Base-by-base conservation (phyloP, 148 eudicot genomes). In the Limonium bicolor region DNA sequence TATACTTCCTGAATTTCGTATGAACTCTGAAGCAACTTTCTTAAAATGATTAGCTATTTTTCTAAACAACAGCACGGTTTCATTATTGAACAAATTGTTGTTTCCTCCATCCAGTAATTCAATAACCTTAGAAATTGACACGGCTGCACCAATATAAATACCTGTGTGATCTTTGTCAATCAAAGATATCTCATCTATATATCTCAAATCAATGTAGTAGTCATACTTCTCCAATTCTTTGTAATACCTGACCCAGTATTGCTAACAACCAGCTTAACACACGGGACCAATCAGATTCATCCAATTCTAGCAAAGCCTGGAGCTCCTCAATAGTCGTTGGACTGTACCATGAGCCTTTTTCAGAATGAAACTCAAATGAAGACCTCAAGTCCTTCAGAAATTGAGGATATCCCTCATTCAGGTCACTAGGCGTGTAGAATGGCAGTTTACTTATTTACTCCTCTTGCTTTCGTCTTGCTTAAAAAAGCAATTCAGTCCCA, bases 211-310 rank as follows among this genome's bases (percentile, higher is more conserved):
- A 48, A 84, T 65, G 64, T 80, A 90, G 36, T 44, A 58, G 24
- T 78, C 74, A 64, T 66, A 66, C 1, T 42, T 40, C 10, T 60
- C 60, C 4, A 62, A 17, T 49, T 90, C 97, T 70, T 80, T 90
- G 60, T 84, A 80, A 55, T 90, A 90, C 20, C 97, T 83, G 0
- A 55, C 61, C 92, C 87, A 2, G 97, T 88, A 57, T 88, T 88
- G 51, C 79, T 90, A 47, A 66, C 77, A 33, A 88, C 77, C 38
- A 88, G 22, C 42, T 74, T 88, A 3, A n/a, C n/a, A 46, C 25
- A 15, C 36, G 36, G 1, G 24, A 4, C 24, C 23, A 19, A 14
- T 20, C 27, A 1, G 40, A 36, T 2, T 19, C 43, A 39, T 12
- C 12, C 25, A 39, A 20, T 39, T 51, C 46, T 65, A 84, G 39